A percentile compares a stretch with the other conserved stretches of the same genome.
Evolutionary conservation across 2,329 filamentous ascomycete genomes (phyloP).

Genomic region (Leptographium flavum): DNA sequence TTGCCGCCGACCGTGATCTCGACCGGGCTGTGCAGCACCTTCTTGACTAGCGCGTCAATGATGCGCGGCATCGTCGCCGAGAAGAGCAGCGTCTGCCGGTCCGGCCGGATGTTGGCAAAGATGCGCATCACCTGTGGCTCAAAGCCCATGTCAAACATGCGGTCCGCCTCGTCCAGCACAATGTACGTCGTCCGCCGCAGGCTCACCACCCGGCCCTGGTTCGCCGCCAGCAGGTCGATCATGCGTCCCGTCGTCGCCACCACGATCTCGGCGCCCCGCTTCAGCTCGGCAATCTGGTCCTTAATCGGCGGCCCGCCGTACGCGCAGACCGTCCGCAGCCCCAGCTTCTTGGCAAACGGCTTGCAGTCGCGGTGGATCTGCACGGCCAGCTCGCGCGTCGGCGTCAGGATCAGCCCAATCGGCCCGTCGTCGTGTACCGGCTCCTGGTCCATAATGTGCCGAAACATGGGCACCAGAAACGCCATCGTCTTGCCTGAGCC

Average conservation of each 20-base stretch:
- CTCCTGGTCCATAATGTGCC: constrained; percentile 89
- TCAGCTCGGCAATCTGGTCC: constrained; percentile 92
- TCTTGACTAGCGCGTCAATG: constrained; percentile 81
- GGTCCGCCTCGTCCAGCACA: constrained; percentile 91
- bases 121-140: constrained; percentile 98
- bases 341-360: constrained; percentile 78
- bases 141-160: constrained; percentile 99
- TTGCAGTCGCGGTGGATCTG: constrained; percentile 94
- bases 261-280: constrained; percentile 87
- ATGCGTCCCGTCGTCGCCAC: constrained; percentile 91
- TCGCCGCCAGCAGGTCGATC: constrained; percentile 88
- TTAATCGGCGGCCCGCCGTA: constrained; percentile 94
- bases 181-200: constrained; percentile 81
- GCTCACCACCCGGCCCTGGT: constrained; percentile 88
- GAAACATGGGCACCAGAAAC: constrained; percentile 91
- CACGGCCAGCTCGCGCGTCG: constrained; percentile 81
- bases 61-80: constrained; percentile 92
- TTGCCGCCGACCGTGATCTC: constrained; percentile 87
- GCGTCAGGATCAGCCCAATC: constrained; percentile 78
- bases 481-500: constrained; percentile 96
- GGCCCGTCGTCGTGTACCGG: constrained; percentile 76
- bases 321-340: constrained; percentile 75
- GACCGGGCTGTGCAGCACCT: constrained; percentile 70
- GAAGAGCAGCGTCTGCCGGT: constrained; percentile 88
- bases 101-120: constrained; percentile 77